Conservation (phyloP, 768 basidiomycete species). For the Cystobasidium tubakii region DNA sequence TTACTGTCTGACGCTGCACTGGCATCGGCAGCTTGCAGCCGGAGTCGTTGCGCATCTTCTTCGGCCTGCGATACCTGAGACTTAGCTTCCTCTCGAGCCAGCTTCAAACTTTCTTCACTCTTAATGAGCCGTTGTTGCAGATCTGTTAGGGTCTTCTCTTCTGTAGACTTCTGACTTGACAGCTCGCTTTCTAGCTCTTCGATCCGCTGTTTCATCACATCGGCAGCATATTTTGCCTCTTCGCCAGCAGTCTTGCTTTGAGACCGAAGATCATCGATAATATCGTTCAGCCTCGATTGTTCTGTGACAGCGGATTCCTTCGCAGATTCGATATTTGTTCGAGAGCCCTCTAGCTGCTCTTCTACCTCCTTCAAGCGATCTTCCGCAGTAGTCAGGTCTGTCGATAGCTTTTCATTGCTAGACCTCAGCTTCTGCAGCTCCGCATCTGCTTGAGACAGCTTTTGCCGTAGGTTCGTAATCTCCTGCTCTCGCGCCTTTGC, state of each 20-base stretch:
- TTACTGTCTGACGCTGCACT: neutral
- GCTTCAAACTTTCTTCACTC: neutral
- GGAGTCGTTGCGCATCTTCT: neutral
- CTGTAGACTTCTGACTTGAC: neutral
- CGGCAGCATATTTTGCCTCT: neutral
- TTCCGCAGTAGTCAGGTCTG: neutral
- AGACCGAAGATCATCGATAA: neutral
- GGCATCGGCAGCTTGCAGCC: constrained; percentile 1
- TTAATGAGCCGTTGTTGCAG: neutral
- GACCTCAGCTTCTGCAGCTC: neutral
- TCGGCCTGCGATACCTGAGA: neutral
- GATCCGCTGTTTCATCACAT: neutral
- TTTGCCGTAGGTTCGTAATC: neutral
- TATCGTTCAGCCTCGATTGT: neutral
- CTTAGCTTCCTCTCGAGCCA: neutral
- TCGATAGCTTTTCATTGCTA: neutral
- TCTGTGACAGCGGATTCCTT: neutral
- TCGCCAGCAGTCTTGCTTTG: neutral
- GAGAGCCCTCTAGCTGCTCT: neutral
- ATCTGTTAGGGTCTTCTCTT: neutral
- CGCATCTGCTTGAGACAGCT: neutral
- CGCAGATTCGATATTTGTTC: neutral
- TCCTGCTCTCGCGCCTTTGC: constrained; percentile 11
- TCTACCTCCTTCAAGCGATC: neutral
- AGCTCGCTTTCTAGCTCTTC: neutral